Percentiles rank a stretch among this genome's conserved stretches.
Evolutionary conservation across 225 moss, liverwort and hornwort species (phyloP).

Genomic region (Bryum argenteum): DNA sequence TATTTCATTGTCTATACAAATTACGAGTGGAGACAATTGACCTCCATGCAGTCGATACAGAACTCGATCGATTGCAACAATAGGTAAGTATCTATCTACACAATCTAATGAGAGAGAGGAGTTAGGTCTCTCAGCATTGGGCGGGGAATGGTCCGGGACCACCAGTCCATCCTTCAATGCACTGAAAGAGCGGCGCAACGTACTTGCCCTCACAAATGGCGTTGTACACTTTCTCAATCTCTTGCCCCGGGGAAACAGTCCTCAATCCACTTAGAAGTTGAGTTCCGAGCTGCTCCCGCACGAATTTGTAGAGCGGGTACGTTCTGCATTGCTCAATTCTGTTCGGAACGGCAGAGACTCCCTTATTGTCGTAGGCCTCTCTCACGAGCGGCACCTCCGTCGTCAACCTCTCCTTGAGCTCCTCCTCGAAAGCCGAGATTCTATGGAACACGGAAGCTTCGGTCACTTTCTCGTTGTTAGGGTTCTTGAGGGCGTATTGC

Average conservation of each 20-base stretch:
- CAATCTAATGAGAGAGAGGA: neutral
- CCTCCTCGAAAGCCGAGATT: constrained; percentile 56
- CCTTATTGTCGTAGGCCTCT: constrained; percentile 53
- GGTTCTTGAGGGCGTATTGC: constrained; percentile 42
- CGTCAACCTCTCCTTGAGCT: constrained; percentile 43
- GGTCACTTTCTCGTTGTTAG: constrained; percentile 34
- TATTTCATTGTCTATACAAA: constrained; percentile 31
- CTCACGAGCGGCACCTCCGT: constrained; percentile 41
- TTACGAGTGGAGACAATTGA: constrained; percentile 25
- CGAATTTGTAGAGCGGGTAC: constrained; percentile 74
- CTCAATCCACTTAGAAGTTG: constrained; percentile 64
- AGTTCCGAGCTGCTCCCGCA: constrained; percentile 56
- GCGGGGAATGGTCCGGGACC: constrained; percentile 48
- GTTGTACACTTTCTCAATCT: constrained; percentile 62
- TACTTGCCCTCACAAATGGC: constrained; percentile 62
- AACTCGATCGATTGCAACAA: neutral
- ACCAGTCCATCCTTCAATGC: constrained; percentile 71
- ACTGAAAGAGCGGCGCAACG: constrained; percentile 57
- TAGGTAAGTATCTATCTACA: constrained; percentile 26
- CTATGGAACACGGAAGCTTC: constrained; percentile 47
- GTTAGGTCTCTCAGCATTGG: constrained; percentile 17
- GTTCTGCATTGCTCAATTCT: constrained; percentile 64
- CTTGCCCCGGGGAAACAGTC: constrained; percentile 65
- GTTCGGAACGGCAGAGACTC: constrained; percentile 46
- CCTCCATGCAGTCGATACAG: constrained; percentile 21